phyloP scores from a whole-genome alignment of 176 grass and related monocot species.

The Thalia dealbata region DNA sequence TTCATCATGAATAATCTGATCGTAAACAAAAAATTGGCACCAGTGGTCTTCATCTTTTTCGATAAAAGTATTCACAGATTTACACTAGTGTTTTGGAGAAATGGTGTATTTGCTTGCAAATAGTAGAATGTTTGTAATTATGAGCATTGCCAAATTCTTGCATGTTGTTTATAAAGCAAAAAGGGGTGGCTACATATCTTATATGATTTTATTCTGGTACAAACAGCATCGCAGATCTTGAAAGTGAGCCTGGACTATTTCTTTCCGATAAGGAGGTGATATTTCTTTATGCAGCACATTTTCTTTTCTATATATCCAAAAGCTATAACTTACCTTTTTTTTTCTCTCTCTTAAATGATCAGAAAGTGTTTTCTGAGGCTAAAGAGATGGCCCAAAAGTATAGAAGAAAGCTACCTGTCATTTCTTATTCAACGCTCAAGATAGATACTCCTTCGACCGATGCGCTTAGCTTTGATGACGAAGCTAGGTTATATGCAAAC shows the following conservation, averaged over 20 bases:
- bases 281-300: neutral
- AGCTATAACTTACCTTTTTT: conserved; percentile 10
- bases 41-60: neutral
- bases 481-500: conserved; percentile 60
- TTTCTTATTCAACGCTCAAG: conserved; percentile 20
- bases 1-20: neutral
- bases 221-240: conserved; percentile 79
- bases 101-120: too few relatives aligned
- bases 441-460: conserved; percentile 23
- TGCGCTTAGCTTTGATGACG: conserved; percentile 52
- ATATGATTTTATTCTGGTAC: neutral
- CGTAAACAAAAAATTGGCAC: neutral
- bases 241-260: conserved; percentile 68
- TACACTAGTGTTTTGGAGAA: too few relatives aligned
- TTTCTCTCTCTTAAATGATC: conserved; percentile 3
- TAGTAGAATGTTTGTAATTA: neutral
- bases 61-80: neutral
- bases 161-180: neutral
- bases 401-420: conserved; percentile 36
- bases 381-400: conserved; percentile 60
- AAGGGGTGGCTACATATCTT: neutral
- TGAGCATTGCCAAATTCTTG: neutral
- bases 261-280: conserved; percentile 64
- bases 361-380: conserved; percentile 82
- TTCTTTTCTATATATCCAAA: neutral